Conservation (phyloP, 2,329 filamentous ascomycete species). For the Colletotrichum eleusines region DNA sequence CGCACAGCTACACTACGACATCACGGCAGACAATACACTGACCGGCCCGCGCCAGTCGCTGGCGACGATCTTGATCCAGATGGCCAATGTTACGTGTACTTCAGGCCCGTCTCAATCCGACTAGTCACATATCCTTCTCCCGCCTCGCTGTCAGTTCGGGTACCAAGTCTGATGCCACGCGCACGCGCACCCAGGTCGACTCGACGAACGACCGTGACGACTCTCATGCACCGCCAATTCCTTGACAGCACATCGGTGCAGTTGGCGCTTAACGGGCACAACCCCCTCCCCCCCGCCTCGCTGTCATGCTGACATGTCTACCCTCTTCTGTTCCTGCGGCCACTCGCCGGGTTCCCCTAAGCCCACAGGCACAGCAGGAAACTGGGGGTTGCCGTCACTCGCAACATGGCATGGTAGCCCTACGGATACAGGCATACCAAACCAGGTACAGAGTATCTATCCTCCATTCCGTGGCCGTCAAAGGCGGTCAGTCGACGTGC, state of each 20-base stretch:
- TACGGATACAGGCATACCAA: constrained; percentile 24
- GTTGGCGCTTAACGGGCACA: constrained; percentile 33
- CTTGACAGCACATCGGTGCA: constrained; percentile 39
- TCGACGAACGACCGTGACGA: constrained; percentile 4
- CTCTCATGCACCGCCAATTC: constrained; percentile 22
- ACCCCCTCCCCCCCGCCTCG: constrained; percentile 17
- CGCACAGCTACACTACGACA: not conserved
- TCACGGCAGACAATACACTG: not conserved
- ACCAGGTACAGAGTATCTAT: not conserved
- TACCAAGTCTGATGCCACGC: constrained; percentile 1
- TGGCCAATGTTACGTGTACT: constrained; percentile 16
- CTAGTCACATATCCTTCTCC: constrained; percentile 24
- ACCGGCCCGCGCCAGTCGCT: constrained; percentile 7
- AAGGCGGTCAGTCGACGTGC: constrained; percentile 40
- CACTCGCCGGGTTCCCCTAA: not conserved
- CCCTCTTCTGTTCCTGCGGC: not conserved
- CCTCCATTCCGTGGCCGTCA: constrained; percentile 1
- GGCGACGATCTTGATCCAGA: constrained; percentile 29
- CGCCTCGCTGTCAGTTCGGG: not conserved
- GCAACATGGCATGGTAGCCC: constrained; percentile 22
- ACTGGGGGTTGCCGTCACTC: not conserved
- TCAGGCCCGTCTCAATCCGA: constrained; percentile 27
- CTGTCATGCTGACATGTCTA: not conserved
- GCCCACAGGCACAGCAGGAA: not conserved
- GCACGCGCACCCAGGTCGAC: not conserved